phyloP scores from a whole-genome alignment of 78 protist genomes.

The Polysphondylium violaceum region DNA sequence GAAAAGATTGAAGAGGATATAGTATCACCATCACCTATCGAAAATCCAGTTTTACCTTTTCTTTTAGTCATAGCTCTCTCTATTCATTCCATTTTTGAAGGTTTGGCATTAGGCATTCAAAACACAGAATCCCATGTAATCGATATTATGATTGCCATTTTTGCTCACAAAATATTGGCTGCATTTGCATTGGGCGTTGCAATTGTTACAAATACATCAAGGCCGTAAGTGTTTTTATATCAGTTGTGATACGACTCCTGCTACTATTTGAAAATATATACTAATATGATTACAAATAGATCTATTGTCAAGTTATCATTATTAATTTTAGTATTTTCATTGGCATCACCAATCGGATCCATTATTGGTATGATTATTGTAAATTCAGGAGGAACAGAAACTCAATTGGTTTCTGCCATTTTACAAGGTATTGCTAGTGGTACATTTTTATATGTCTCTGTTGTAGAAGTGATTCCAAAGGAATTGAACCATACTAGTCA shows the following conservation, averaged over 20 bases:
- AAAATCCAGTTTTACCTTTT: conserved; percentile 31
- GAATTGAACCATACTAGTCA: conserved; percentile 34
- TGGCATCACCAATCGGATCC: conserved; percentile 60
- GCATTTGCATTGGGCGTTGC: conserved; percentile 67
- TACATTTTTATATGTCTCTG: conserved; percentile 57
- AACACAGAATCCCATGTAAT: background rate
- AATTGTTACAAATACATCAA: background rate
- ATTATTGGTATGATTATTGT: conserved; percentile 36
- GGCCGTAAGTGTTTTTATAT: conserved; percentile 1
- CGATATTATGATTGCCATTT: conserved; percentile 56
- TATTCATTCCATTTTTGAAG: conserved; percentile 71
- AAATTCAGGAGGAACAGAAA: background rate
- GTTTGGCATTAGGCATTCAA: conserved; percentile 72
- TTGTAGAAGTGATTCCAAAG: conserved; percentile 56
- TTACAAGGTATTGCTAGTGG: conserved; percentile 74
- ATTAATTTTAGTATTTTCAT: conserved; percentile 48
- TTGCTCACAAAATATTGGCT: conserved; percentile 66
- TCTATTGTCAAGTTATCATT: conserved; percentile 25
- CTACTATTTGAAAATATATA: background rate
- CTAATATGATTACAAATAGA: background rate
- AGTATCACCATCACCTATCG: background rate
- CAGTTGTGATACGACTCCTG: background rate
- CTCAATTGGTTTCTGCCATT: conserved; percentile 22
- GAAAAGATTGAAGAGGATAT: no score
- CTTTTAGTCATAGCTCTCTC: conserved; percentile 55